Conservation (phyloP, 345 rosid species). For the Kernera saxatilis region DNA sequence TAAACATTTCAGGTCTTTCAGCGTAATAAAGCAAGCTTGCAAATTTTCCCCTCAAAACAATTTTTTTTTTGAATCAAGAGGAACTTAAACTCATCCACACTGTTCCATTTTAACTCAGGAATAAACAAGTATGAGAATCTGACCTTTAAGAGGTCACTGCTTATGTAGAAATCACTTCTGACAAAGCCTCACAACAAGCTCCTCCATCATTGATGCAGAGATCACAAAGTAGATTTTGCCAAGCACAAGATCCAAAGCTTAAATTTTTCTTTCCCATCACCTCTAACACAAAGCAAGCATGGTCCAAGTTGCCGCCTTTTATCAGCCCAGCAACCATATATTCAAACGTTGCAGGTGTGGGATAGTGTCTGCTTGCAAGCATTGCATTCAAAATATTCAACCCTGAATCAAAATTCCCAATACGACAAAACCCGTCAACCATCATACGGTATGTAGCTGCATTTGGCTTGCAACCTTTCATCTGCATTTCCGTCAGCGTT, state of each 20-base stretch:
- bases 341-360: slow-evolving; percentile 50
- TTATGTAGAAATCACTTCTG: slow-evolving; percentile 34
- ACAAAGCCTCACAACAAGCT: slow-evolving; percentile 33
- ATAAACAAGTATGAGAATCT: not conserved
- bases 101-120: not conserved
- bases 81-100: not conserved
- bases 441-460: slow-evolving; percentile 87
- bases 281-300: slow-evolving; percentile 63
- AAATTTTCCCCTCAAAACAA: not conserved
- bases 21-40: not conserved
- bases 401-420: slow-evolving; percentile 61
- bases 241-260: slow-evolving; percentile 39
- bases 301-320: slow-evolving; percentile 47
- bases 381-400: slow-evolving; percentile 69
- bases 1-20: not conserved
- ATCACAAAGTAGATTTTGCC: slow-evolving; percentile 50
- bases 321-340: slow-evolving; percentile 51
- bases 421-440: slow-evolving; percentile 67
- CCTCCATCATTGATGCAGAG: slow-evolving; percentile 33
- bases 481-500: slow-evolving; percentile 59
- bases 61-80: not conserved
- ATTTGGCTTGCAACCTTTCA: slow-evolving; percentile 72
- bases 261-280: slow-evolving; percentile 68
- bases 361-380: slow-evolving; percentile 59
- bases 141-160: slow-evolving; percentile 14